Evolutionary conservation across 352 stramenopile species (phyloP), one percentile per base, ranked within the genome.

Genomic region (Discostella stelligera): DNA sequence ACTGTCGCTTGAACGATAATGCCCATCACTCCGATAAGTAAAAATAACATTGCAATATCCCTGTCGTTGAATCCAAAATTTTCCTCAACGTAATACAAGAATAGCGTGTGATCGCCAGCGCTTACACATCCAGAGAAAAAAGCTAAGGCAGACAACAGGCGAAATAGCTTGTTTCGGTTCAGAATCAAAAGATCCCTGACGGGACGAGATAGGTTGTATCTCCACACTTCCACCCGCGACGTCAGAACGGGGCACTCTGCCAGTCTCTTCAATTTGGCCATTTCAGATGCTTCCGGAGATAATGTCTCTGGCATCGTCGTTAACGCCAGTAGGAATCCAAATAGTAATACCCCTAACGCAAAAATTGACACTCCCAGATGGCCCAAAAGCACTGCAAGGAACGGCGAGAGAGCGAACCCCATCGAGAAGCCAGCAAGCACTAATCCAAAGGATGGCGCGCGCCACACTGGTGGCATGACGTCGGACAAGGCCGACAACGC

Each of bases 21-120:
- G 11, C 87, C 87, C 53, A 83, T 68, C 7, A 86, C 48, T 4
- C 87, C 87, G 14, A 86, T 75, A 1, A 90, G 78, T 7, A 89
- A 39, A 60, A 93, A 93, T 58, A 90, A 71, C 3, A 78, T 66
- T n/a, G 83, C 76, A 52, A 93, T 66, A 63, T 93, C 87, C 32
- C 79, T 74, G 20, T 86, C 65, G 37, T 81, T 83, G 32, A 92
- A 90, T 20, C 30, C 70, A 14, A 91, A 68, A 48, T 80, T 77
- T 56, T 91, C 87, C 86, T 91, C 77, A 0, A 90, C 60, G 63
- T 91, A 93, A 41, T 93, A 93, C 10, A 93, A 13, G 21, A 90
- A 75, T 3, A 93, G 53, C 6, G 85, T 80, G 46, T 86, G 79
- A 83, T 93, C 85, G 14, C 74, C 85, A 10, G 74, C 62, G 30